Base-by-base conservation (phyloP, 139 green algal species). In the Astrephomene gubernaculifera region DNA sequence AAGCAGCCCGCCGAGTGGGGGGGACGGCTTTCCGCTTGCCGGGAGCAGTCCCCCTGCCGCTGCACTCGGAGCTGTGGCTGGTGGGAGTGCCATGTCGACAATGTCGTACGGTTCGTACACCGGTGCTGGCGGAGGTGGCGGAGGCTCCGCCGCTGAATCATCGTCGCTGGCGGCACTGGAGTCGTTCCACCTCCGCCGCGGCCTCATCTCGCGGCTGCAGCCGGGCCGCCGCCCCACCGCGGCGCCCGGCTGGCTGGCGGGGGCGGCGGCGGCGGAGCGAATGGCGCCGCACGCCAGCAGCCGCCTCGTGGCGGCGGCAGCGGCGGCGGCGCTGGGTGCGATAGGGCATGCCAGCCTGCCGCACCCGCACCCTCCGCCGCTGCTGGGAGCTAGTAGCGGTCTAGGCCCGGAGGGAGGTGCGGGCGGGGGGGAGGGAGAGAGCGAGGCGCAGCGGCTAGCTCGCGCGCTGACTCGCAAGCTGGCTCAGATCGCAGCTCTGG, bases 391-490 rank as follows among this genome's bases (percentile, higher is more conserved):
- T n/a, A n/a, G n/a, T n/a, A n/a, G n/a, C n/a, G n/a, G n/a, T n/a
- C n/a, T n/a, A n/a, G 45, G 36, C 22, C 41, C 9, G 1, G 64
- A 2, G 21, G 82, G n/a, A 8, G 29, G 36, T 25, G 29, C 72
- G 4, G 35, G 65, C 35, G 65, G 65, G 14, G 65, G 36, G 33
- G 70, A 61, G 41, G 25, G 43, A 76, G 68, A 54, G 2, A 65
- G 68, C 43, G 53, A 85, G 35, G 83, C 65, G 10, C 41, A 35
- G 17, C 83, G 80, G 81, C 89, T 96, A 89, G 41, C 83, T 24
- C 85, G 92, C n/a, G 87, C 83, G 24, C 41, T 98, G 74, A 53
- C 71, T 22, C 97, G 97, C 87, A 98, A 98, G 93, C 86, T 98
- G 88, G 92, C 97, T 35, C 71, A 87, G 79, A 83, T 87, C 31